Percentiles rank a stretch among this genome's conserved stretches.
Evolutionary conservation across 495 filamentous ascomycete species (phyloP).

Genomic region (Penicillium maclennaniae): DNA sequence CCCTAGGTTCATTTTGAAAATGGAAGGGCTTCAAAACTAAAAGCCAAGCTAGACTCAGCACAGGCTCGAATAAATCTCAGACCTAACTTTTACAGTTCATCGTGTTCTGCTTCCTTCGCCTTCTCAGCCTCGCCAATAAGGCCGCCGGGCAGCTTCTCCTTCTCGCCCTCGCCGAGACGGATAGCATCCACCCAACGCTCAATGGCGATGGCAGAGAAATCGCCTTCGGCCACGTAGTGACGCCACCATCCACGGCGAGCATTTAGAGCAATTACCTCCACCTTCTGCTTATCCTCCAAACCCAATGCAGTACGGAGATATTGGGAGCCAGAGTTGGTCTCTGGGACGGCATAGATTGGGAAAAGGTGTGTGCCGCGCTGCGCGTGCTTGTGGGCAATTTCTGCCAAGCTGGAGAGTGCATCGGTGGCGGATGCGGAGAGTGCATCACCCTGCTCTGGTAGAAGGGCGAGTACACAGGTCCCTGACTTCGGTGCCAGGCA

Average conservation of each 20-base stretch:
- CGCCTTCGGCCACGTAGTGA: slow-evolving; percentile 55
- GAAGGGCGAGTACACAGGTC: slow-evolving; percentile 82
- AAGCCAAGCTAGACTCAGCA: not conserved
- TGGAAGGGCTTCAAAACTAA: not conserved
- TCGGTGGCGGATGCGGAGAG: slow-evolving; percentile 39
- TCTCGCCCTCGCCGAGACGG: slow-evolving; percentile 76
- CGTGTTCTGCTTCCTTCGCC: slow-evolving; percentile 30
- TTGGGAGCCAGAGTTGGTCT: slow-evolving; percentile 52
- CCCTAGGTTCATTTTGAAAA: not conserved
- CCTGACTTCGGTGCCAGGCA: slow-evolving; percentile 74
- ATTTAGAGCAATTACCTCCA: slow-evolving; percentile 78
- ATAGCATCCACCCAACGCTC: slow-evolving; percentile 88
- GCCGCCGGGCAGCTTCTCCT: slow-evolving; percentile 74
- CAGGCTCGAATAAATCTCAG: not conserved
- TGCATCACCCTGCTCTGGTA: slow-evolving; percentile 50
- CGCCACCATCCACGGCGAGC: slow-evolving; percentile 83
- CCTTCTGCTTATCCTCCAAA: slow-evolving; percentile 40
- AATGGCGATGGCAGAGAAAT: slow-evolving; percentile 41
- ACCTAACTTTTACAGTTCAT: slow-evolving; percentile 31
- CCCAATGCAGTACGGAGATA: slow-evolving; percentile 58
- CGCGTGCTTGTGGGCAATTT: slow-evolving; percentile 70
- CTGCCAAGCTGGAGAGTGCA: slow-evolving; percentile 64
- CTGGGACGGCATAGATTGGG: slow-evolving; percentile 75
- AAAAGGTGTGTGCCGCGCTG: slow-evolving; percentile 65
- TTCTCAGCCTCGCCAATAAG: slow-evolving; percentile 53